Conservation (phyloP, 305 asterid species). For the Solanum hybrid region DNA sequence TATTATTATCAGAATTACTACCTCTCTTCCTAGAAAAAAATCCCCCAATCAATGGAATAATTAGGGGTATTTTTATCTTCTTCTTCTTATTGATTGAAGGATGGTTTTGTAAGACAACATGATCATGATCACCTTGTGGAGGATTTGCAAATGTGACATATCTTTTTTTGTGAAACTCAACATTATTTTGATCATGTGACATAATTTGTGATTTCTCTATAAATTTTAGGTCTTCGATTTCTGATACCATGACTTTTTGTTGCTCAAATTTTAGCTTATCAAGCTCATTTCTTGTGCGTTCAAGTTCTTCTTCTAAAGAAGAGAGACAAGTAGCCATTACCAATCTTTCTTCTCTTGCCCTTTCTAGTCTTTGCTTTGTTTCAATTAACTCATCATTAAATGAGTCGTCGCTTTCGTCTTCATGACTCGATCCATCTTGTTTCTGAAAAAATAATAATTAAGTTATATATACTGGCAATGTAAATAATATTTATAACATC, state of each 20-base stretch:
- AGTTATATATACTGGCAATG: neutral
- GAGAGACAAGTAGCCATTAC: conserved; percentile 55
- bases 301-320: conserved; percentile 59
- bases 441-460: conserved; percentile 12
- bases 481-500: neutral
- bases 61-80: conserved; percentile 25
- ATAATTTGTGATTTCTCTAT: conserved; percentile 26
- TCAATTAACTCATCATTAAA: conserved; percentile 42
- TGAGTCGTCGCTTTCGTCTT: neutral
- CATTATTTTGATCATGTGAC: neutral
- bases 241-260: conserved; percentile 12
- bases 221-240: conserved; percentile 45
- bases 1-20: conserved; percentile 17
- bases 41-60: conserved; percentile 51
- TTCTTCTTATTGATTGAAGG: conserved; percentile 64
- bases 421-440: conserved; percentile 20
- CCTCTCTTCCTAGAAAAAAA: conserved; percentile 50
- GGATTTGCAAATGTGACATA: conserved; percentile 60
- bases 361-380: conserved; percentile 59
- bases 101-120: conserved; percentile 45
- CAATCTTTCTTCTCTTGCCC: conserved; percentile 53
- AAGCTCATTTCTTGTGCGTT: conserved; percentile 57
- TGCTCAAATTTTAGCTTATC: conserved; percentile 24
- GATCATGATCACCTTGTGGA: conserved; percentile 17
- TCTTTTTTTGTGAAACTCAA: conserved; percentile 52